These are phyloP conservation scores for Ajuga reptans DNA, from an alignment of 305 asterid species.

Conservation along the genomic window DNA sequence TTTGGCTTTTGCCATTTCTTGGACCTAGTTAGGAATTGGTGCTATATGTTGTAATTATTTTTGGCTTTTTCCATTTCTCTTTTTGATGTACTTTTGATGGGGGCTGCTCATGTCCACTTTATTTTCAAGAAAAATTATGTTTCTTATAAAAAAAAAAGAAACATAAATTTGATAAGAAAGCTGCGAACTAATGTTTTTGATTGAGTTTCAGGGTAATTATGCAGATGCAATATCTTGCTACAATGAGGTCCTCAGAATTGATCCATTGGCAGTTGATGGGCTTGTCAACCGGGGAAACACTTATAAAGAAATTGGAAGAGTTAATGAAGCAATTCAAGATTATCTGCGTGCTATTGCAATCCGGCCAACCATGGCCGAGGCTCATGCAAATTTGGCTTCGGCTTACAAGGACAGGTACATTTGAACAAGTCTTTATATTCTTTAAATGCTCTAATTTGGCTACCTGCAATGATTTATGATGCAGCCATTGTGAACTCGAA, in stretches of 20 bases:
- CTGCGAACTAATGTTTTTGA: slow-evolving; percentile 13
- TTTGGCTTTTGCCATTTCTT: no score
- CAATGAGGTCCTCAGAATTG: slow-evolving; percentile 88
- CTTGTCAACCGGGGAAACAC: slow-evolving; percentile 96
- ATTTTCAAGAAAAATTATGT: no score
- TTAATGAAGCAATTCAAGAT: slow-evolving; percentile 84
- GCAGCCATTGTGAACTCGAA: slow-evolving; percentile 40
- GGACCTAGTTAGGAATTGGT: no score
- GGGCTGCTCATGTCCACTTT: no score
- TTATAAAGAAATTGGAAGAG: slow-evolving; percentile 94
- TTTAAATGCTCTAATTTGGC: neutral
- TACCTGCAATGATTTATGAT: slow-evolving; percentile 34
- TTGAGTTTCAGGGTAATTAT: slow-evolving; percentile 69
- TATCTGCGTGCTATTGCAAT: slow-evolving; percentile 70
- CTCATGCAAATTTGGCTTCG: slow-evolving; percentile 98
- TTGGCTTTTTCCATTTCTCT: no score
- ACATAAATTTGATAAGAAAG: neutral
- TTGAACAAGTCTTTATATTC: neutral
- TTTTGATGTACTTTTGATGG: no score
- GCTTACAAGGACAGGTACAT: slow-evolving; percentile 93
- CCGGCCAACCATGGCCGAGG: slow-evolving; percentile 96
- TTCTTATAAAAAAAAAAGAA: no score
- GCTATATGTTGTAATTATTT: no score
- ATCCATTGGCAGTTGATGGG: slow-evolving; percentile 94
- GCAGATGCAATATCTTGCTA: slow-evolving; percentile 94